Base-by-base conservation (phyloP, 1,139 yeast species). In the Wickerhamomyces sp. region DNA sequence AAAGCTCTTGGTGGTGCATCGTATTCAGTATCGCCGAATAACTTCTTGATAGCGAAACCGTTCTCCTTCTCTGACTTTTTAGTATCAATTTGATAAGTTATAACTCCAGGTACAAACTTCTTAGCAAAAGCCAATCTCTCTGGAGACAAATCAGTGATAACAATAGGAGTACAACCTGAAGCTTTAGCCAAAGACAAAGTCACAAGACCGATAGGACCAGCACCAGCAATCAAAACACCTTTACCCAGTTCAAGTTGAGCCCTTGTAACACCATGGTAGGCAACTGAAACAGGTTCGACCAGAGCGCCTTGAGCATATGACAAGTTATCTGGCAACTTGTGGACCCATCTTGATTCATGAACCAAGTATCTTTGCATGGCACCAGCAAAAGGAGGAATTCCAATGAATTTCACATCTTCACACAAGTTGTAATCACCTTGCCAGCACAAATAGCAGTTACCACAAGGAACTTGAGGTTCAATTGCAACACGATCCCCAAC, bases 121-220 rank as follows among this genome's bases (percentile, higher is more conserved):
- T 55, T 49, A 4, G 58, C 52, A 25, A 48, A 47, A 10, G 38
- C 42, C 30, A 57, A 40, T 39, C 57, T 51, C 19, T 45, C 38
- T 17, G 42, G 47, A 24, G 47, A 35, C 27, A 55, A 39, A 35
- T 55, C 60, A 7, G 58, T 49, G 30, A 45, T 54, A 11, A 55
- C 54, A 13, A 57, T 48, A 13, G 55, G 56, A 74, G 78, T 64
- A 13, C 95, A 93, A 21, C 96, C 96, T 45, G 82, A 85, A 15
- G 87, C 83, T 38, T 72, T 72, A 17, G 93, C 93, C 16, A 80
- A 79, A 27, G 83, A 71, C 22, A 93, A 89, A 33, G 82, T 70
- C 41, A 86, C 70, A 33, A 87, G 64, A 24, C 96, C 96, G 44
- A 87, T 88, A 13, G 96, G 96, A 11, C 96, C 96, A 16, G 95